Evolutionary conservation across 257 asterid genomes (phyloP).

Genomic region (Plantago major): DNA sequence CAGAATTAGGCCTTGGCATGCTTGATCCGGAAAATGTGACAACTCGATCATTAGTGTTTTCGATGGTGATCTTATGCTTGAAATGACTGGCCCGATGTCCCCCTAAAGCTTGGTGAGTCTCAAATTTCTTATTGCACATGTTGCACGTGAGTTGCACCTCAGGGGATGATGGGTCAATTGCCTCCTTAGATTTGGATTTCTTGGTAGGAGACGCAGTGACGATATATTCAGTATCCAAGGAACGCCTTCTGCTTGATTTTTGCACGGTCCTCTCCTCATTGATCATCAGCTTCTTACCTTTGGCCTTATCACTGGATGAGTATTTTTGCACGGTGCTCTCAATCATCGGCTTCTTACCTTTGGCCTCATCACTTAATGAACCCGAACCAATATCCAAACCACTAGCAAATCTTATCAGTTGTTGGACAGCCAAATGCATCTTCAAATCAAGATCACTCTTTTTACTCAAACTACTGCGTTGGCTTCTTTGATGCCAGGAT

Average conservation of each 20-base stretch:
- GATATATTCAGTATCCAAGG: background rate
- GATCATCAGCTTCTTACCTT: background rate
- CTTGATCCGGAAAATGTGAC: background rate
- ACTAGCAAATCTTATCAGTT: too few species aligned
- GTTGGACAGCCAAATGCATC: too few species aligned
- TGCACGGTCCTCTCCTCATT: background rate
- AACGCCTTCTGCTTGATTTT: background rate
- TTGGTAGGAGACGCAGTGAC: background rate
- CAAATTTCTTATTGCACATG: slow-evolving; percentile 26
- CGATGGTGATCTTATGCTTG: slow-evolving; percentile 29
- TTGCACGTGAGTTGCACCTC: slow-evolving; percentile 16
- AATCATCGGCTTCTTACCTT: too few species aligned
- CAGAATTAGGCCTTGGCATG: background rate
- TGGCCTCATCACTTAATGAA: background rate
- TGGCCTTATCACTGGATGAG: too few species aligned
- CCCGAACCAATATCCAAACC: too few species aligned
- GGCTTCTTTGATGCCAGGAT: too few species aligned
- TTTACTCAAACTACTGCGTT: too few species aligned
- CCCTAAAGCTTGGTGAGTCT: slow-evolving; percentile 45
- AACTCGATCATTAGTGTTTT: slow-evolving; percentile 22
- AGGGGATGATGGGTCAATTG: background rate
- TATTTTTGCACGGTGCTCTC: too few species aligned
- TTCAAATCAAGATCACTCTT: too few species aligned
- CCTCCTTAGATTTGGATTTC: too few species aligned
- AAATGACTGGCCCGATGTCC: slow-evolving; percentile 63